A percentile compares a stretch with the other conserved stretches of the same genome.
Evolutionary conservation across 1,284 basidiomycete genomes (phyloP).

Genomic region (Papiliotrema terrestris): DNA sequence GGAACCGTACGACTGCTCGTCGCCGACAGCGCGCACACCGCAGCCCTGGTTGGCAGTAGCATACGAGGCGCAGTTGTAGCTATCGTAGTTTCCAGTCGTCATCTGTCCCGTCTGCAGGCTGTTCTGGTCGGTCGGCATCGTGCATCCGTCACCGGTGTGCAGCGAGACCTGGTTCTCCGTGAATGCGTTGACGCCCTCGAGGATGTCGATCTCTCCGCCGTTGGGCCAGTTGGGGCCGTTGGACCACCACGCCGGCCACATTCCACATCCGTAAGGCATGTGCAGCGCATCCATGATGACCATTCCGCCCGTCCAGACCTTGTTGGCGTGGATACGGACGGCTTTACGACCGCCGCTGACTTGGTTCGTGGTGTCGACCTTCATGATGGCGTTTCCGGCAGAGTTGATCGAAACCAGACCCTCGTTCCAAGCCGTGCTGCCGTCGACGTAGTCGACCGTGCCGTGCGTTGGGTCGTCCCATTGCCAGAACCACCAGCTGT

Average conservation of each 20-base stretch:
- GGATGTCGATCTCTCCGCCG: constrained; percentile 57
- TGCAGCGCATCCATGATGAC: constrained; percentile 80
- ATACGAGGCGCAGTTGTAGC: constrained; percentile 43
- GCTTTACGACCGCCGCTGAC: constrained; percentile 66
- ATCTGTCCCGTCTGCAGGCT: constrained; percentile 54
- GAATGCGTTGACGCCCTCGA: constrained; percentile 52
- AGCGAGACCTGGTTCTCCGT: constrained; percentile 50
- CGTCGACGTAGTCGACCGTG: constrained; percentile 48
- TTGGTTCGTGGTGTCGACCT: constrained; percentile 71
- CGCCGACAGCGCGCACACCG: constrained; percentile 39
- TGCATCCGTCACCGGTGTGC: constrained; percentile 51
- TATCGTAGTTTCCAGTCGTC: constrained; percentile 47
- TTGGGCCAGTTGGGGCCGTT: constrained; percentile 54
- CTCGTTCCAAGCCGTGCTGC: constrained; percentile 35
- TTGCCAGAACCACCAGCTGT: constrained; percentile 73
- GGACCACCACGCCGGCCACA: constrained; percentile 57
- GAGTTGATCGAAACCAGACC: constrained; percentile 57
- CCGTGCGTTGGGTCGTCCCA: constrained; percentile 76
- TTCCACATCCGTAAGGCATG: constrained; percentile 85
- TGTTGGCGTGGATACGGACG: constrained; percentile 68
- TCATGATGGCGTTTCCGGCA: constrained; percentile 72
- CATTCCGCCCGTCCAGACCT: constrained; percentile 56
- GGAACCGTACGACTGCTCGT: constrained; percentile 41
- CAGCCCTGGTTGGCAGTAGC: constrained; percentile 50
- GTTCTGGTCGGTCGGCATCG: constrained; percentile 56